Conservation (phyloP, 2,329 filamentous ascomycete species). For the Phoma sp. region DNA sequence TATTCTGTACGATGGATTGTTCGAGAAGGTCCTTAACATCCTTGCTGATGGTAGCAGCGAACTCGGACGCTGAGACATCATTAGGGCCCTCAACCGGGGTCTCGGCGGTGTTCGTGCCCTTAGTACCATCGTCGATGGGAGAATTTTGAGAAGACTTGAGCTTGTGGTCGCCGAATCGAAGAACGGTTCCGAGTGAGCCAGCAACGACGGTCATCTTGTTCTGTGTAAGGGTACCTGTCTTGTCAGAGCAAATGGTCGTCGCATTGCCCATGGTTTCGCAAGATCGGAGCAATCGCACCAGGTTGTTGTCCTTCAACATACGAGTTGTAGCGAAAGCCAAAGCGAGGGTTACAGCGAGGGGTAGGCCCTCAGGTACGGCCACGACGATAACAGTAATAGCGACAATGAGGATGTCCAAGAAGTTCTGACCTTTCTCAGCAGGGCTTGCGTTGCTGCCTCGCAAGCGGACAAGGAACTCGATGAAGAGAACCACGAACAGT, state of each 20-base stretch:
- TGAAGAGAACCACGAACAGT: conserved; percentile 83
- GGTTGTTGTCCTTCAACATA: conserved; percentile 72
- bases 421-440: conserved; percentile 76
- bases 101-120: conserved; percentile 39
- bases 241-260: conserved; percentile 77
- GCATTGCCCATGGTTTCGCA: conserved; percentile 76
- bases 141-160: conserved; percentile 29
- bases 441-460: conserved; percentile 60
- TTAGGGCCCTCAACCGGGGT: conserved; percentile 49
- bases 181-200: conserved; percentile 67
- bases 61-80: conserved; percentile 60
- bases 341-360: conserved; percentile 71
- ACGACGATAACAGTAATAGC: conserved; percentile 72
- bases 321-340: conserved; percentile 71
- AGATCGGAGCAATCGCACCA: conserved; percentile 70
- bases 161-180: conserved; percentile 60
- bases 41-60: conserved; percentile 58
- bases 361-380: conserved; percentile 71
- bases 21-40: conserved; percentile 63
- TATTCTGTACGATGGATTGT: conserved; percentile 58
- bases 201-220: conserved; percentile 69
- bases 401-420: conserved; percentile 68
- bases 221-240: conserved; percentile 50
- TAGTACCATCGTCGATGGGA: conserved; percentile 35
- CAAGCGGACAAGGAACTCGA: conserved; percentile 79